Percentiles rank a stretch among this genome's conserved stretches.
Evolutionary conservation across 371 early-diverging fungal species (phyloP).

Genomic region (Cokeromyces recurvatus): DNA sequence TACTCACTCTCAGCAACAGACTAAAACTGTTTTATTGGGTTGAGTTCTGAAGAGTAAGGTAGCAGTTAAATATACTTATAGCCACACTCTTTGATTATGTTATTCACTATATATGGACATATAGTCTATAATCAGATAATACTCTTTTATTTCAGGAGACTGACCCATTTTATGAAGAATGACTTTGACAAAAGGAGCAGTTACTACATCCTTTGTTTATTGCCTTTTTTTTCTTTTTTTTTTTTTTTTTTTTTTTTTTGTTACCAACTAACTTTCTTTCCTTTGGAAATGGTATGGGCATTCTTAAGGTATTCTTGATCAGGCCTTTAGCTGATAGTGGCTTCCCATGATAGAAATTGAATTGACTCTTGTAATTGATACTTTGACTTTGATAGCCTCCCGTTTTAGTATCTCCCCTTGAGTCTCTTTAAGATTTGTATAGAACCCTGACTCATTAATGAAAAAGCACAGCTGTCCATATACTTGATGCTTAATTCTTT

Average conservation of each 20-base stretch:
- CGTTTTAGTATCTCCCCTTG: neutral
- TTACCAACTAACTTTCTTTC: too few species aligned
- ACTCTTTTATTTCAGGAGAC: slow-evolving; percentile 13
- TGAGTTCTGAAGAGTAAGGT: slow-evolving; percentile 17
- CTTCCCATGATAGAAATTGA: neutral
- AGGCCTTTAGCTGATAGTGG: neutral
- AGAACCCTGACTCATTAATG: slow-evolving; percentile 13
- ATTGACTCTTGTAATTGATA: neutral
- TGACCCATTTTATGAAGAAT: slow-evolving; percentile 9
- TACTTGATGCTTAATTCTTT: slow-evolving; percentile 10
- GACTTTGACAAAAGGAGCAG: slow-evolving; percentile 2
- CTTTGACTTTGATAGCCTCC: neutral
- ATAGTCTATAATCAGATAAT: slow-evolving; percentile 6
- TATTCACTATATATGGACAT: slow-evolving; percentile 5
- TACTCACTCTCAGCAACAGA: slow-evolving; percentile 4
- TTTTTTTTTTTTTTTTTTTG: too few species aligned
- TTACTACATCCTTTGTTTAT: too few species aligned
- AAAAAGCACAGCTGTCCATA: slow-evolving; percentile 10
- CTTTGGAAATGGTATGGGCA: too few species aligned
- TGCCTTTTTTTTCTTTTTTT: too few species aligned
- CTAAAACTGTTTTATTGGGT: slow-evolving; percentile 15
- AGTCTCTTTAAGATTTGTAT: slow-evolving; percentile 4
- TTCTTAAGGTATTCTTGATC: too few species aligned
- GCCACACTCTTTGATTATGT: slow-evolving; percentile 3
- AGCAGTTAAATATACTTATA: slow-evolving; percentile 11